Evolutionary conservation across 805 yeast genomes (phyloP).

Genomic region (Clavispora fructus): DNA sequence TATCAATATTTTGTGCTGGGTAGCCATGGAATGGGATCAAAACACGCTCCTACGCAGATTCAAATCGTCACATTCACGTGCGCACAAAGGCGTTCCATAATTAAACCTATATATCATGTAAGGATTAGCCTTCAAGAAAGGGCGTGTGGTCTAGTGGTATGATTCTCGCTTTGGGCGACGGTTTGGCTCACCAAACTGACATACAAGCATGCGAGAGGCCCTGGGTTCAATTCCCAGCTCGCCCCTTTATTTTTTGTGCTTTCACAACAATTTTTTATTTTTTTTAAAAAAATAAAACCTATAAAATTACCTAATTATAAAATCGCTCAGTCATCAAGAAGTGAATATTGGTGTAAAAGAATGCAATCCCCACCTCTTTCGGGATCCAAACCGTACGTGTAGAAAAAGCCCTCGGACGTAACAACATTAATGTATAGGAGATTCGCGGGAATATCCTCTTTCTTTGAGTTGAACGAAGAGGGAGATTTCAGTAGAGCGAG

Average conservation of each 20-base stretch:
- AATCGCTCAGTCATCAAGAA: conserved; percentile 26
- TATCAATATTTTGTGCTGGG: conserved; percentile 17
- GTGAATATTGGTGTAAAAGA: conserved; percentile 63
- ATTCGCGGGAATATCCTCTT: conserved; percentile 19
- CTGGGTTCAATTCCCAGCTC: conserved; percentile 21
- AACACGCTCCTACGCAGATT: neutral
- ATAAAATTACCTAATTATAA: neutral
- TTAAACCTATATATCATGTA: neutral
- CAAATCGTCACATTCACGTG: neutral
- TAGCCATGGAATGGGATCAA: neutral
- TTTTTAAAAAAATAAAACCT: neutral
- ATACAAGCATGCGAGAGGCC: conserved; percentile 17
- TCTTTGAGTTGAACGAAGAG: conserved; percentile 1
- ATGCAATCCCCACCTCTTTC: conserved; percentile 93
- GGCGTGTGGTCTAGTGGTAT: conserved; percentile 23
- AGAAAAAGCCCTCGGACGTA: conserved; percentile 75
- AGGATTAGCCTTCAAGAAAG: conserved; percentile 1
- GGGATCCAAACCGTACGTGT: conserved; percentile 75
- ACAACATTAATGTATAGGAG: conserved; percentile 59
- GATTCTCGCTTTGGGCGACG: conserved; percentile 19
- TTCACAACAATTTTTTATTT: no score
- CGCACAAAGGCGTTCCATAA: neutral
- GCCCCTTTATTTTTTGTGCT: conserved; percentile 15
- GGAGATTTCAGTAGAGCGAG: neutral
- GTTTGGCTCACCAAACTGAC: conserved; percentile 2